Percentiles rank a stretch among this genome's conserved stretches.
These are phyloP conservation scores for Suhomyces kilbournensis DNA, from an alignment of 805 yeast species.

Conservation along the genomic window DNA sequence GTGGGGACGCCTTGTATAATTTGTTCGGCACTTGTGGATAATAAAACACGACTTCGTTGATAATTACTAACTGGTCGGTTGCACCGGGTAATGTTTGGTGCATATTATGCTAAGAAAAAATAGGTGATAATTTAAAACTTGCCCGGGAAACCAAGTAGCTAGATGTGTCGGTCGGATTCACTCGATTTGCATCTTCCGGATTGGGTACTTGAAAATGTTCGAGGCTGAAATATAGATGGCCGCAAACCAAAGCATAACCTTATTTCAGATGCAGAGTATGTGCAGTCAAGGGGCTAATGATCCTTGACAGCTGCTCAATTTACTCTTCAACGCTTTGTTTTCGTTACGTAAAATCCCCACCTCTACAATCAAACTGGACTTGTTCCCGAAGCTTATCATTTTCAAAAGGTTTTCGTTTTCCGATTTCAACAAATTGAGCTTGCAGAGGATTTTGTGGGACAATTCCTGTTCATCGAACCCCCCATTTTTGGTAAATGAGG, in stretches of 20 bases:
- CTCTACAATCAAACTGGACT: slow-evolving; percentile 68
- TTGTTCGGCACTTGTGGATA: neutral
- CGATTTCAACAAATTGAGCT: slow-evolving; percentile 55
- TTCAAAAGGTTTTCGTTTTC: slow-evolving; percentile 71
- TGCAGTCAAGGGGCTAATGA: neutral
- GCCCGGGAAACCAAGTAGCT: neutral
- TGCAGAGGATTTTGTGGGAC: slow-evolving; percentile 66
- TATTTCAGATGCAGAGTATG: neutral
- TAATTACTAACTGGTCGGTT: neutral
- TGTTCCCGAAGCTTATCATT: slow-evolving; percentile 72
- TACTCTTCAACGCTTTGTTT: slow-evolving; percentile 8
- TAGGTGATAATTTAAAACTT: neutral
- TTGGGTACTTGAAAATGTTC: neutral
- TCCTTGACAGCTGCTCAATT: neutral
- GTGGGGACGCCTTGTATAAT: neutral
- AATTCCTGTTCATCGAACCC: slow-evolving; percentile 72
- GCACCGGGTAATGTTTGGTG: neutral
- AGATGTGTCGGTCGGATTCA: neutral
- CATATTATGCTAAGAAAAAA: neutral
- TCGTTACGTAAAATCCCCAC: slow-evolving; percentile 56
- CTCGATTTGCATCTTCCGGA: neutral
- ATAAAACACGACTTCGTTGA: neutral
- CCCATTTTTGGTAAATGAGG: slow-evolving; percentile 47
- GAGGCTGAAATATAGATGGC: neutral
- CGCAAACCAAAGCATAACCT: neutral